Base-by-base conservation (phyloP, 2,329 filamentous ascomycete genomes). In the Coniochaeta prunicola region DNA sequence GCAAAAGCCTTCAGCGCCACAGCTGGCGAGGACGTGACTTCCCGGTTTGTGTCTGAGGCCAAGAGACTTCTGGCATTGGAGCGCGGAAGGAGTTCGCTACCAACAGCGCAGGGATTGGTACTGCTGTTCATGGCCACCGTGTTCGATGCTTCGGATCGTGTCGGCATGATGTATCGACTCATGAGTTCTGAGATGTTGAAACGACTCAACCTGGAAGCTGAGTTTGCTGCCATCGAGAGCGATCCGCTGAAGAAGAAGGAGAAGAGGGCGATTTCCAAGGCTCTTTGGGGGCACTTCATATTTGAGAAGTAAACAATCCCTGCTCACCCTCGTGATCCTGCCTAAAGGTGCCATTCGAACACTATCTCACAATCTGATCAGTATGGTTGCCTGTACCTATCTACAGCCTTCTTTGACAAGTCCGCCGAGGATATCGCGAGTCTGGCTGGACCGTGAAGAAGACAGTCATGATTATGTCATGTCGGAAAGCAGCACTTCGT, bases 1-100 rank as follows among this genome's bases (percentile, higher is more conserved):
- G 65, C 59, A 57, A 64, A 64, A 36, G 50, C 58, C 1, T 59
- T 63, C n/a, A 60, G 59, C 26, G 55, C 55, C 19, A 54, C 60
- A 1, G 60, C 61, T 3, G 45, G 56, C 2, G 61, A 56, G 45
- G 64, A 67, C 36, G 40, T 68, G 19, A 60, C 60, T 10, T 9
- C 28, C 2, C 54, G 59, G 2, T 69, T 69, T 50, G 34, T 66
- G n/a, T 50, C 61, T 10, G 66, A 69, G 40, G 64, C 65, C 4
- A 67, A 64, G 58, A 64, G 60, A 26, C 60, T 65, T 21, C 59
- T 68, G 9, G 63, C 67, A 4, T 45, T 62, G 3, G 65, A 69
- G 40, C 30, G 57, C 2, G 63, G 62, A 5, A 65, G 61, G 10
- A 45, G 57, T 6, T 64, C 62, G 13, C 24, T 68, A 8, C 59